Conservation (phyloP, 371 early-diverging fungal genomes). For the Chytridium lagenaria region DNA sequence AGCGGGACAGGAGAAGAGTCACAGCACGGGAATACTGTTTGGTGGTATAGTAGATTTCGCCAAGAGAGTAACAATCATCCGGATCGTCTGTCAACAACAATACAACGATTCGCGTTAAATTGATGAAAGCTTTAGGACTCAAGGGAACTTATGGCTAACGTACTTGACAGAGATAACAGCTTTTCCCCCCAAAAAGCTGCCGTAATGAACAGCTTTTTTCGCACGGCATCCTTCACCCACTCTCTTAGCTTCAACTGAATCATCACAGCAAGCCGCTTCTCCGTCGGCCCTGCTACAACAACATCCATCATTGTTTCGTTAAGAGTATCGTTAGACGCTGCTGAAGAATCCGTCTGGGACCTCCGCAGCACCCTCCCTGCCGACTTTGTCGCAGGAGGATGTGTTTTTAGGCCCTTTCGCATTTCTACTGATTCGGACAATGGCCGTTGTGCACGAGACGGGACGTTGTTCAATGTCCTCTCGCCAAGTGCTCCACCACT, state of each 20-base stretch:
- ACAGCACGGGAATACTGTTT: constrained; percentile 67
- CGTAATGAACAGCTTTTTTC: constrained; percentile 58
- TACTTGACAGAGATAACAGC: constrained; percentile 61
- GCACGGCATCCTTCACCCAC: constrained; percentile 62
- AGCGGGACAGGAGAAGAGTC: constrained; percentile 58
- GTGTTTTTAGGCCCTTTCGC: background rate
- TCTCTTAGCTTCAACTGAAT: constrained; percentile 42
- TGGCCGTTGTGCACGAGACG: background rate
- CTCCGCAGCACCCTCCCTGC: background rate
- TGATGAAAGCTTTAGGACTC: too few species aligned
- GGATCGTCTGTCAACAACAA: constrained; percentile 52
- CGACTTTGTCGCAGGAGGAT: background rate
- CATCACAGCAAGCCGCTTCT: too few species aligned
- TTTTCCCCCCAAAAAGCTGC: constrained; percentile 71
- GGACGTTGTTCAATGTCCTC: background rate
- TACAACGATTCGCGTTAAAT: background rate
- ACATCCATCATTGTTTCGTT: background rate
- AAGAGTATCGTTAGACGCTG: background rate
- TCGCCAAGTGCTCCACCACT: background rate
- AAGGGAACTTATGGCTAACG: too few species aligned
- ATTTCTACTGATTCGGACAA: background rate
- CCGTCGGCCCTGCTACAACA: background rate
- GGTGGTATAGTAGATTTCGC: constrained; percentile 63
- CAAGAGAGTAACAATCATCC: constrained; percentile 66
- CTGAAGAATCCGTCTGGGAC: background rate